These are phyloP conservation scores for Apiotrichum veenhuisii DNA, from an alignment of 1,284 basidiomycete genomes.

Conservation along the genomic window DNA sequence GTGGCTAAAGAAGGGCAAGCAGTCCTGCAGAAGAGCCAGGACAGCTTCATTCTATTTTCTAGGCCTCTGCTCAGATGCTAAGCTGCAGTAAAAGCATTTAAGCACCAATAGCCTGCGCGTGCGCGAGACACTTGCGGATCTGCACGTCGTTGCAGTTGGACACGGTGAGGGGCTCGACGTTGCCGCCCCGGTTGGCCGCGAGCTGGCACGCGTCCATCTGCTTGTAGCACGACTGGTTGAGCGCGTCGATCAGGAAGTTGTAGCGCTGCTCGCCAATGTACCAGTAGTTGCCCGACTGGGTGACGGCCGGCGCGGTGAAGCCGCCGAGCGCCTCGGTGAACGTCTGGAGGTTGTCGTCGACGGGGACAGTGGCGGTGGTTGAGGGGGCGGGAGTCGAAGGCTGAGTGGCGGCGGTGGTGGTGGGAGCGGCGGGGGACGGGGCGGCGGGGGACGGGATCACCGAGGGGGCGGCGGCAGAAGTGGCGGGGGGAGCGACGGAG, in stretches of 20 bases:
- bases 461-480: too few relatives aligned
- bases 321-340: slow-evolving; percentile 30
- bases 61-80: too few relatives aligned
- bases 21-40: too few relatives aligned
- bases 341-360: slow-evolving; percentile 25
- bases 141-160: slow-evolving; percentile 17
- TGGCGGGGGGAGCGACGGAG: slow-evolving; percentile 30
- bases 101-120: background rate
- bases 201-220: slow-evolving; percentile 30
- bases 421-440: too few relatives aligned
- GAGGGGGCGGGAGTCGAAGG: background rate
- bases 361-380: slow-evolving; percentile 3
- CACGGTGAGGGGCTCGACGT: slow-evolving; percentile 23
- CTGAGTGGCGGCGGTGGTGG: background rate
- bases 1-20: too few relatives aligned
- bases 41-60: too few relatives aligned
- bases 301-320: slow-evolving; percentile 26
- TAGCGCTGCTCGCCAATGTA: slow-evolving; percentile 13
- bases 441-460: too few relatives aligned
- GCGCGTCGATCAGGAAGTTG: slow-evolving; percentile 28
- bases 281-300: slow-evolving; percentile 5
- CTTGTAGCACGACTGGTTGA: slow-evolving; percentile 25
- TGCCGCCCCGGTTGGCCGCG: slow-evolving; percentile 24
- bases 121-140: slow-evolving; percentile 3
- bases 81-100: too few relatives aligned